phyloP scores from a whole-genome alignment of 352 stramenopile species.

The Phytophthora sansomeana region DNA sequence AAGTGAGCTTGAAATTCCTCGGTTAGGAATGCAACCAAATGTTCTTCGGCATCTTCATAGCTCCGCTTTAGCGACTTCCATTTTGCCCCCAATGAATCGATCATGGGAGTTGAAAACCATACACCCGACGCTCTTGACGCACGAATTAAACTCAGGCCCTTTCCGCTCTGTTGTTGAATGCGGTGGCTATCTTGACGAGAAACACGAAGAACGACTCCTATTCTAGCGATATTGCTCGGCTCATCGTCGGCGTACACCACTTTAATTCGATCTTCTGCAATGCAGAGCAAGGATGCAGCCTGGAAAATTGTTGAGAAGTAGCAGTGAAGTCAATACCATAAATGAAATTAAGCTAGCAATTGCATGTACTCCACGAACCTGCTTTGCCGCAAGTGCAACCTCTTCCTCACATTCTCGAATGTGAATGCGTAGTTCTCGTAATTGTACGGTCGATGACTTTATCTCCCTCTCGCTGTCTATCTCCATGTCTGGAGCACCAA shows the following conservation, averaged over 20 bases:
- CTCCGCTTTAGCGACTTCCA: conserved; percentile 40
- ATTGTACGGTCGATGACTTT: conserved; percentile 6
- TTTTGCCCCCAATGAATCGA: conserved; percentile 45
- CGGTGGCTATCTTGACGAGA: conserved; percentile 55
- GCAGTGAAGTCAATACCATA: not conserved
- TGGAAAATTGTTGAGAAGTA: conserved; percentile 5
- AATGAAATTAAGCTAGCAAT: not conserved
- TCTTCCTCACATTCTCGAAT: conserved; percentile 35
- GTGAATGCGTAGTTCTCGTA: conserved; percentile 24
- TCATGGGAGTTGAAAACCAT: conserved; percentile 46
- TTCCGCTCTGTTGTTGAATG: conserved; percentile 39
- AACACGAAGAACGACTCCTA: conserved; percentile 50
- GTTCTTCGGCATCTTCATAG: conserved; percentile 28
- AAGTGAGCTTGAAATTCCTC: conserved; percentile 19
- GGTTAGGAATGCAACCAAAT: conserved; percentile 30
- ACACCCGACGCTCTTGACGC: conserved; percentile 52
- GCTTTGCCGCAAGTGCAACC: conserved; percentile 26
- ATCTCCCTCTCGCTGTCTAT: conserved; percentile 5
- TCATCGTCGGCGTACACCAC: conserved; percentile 49
- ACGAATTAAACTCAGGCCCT: conserved; percentile 39
- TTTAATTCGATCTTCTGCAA: conserved; percentile 45
- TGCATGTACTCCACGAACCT: conserved; percentile 20
- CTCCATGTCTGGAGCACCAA: not conserved
- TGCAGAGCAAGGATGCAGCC: conserved; percentile 34
- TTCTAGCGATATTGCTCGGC: conserved; percentile 13